Percentiles rank a stretch among this genome's conserved stretches.
Conservation (phyloP, 371 early-diverging fungal species). For the Mortierella sp. region DNA sequence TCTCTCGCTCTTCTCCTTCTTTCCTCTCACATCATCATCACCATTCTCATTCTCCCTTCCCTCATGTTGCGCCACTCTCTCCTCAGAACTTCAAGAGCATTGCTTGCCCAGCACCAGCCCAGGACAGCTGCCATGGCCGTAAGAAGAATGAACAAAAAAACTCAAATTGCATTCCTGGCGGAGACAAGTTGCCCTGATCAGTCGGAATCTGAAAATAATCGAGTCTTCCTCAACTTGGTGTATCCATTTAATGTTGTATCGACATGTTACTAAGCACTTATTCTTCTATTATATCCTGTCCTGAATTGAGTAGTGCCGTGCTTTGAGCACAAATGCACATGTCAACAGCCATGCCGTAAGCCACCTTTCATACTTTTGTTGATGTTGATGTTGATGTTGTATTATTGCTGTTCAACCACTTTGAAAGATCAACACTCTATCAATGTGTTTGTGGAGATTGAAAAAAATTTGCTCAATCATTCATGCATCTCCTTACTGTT, state of each 20-base stretch:
- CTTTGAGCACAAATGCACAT: conserved; percentile 41
- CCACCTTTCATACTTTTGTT: background rate
- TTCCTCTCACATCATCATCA: conserved; percentile 2
- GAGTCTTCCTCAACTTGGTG: background rate
- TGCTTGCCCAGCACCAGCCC: conserved; percentile 40
- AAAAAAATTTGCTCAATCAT: conserved; percentile 5
- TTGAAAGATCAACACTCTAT: background rate
- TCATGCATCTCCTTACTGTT: background rate
- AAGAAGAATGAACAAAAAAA: conserved; percentile 7
- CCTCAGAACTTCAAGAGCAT: conserved; percentile 27
- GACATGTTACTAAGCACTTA: background rate
- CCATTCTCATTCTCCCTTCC: background rate
- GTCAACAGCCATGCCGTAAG: conserved; percentile 47
- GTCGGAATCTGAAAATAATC: conserved; percentile 12
- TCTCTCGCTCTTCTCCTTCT: background rate
- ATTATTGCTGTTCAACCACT: background rate
- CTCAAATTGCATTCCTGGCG: background rate
- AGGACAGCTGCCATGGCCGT: conserved; percentile 42
- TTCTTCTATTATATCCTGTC: background rate
- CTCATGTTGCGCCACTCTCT: conserved; percentile 52
- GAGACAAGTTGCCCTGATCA: background rate
- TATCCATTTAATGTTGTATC: background rate
- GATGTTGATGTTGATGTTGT: background rate
- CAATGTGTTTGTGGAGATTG: conserved; percentile 2
- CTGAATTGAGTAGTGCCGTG: conserved; percentile 31